These are phyloP conservation scores for Teratosphaeriaceae sp. DNA, from an alignment of 2,329 filamentous ascomycete genomes.

Conservation along the genomic window DNA sequence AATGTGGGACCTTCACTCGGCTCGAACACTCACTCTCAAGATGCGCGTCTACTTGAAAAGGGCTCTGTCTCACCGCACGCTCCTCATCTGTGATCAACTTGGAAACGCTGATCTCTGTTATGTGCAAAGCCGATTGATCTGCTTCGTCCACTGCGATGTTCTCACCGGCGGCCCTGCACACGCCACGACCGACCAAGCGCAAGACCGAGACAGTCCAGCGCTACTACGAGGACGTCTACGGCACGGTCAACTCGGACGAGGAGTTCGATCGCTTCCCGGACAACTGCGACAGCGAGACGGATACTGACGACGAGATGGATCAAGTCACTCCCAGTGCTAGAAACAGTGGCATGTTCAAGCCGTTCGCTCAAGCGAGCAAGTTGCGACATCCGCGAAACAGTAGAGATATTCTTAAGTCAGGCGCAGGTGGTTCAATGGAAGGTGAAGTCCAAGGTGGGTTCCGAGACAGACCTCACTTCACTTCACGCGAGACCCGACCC, in stretches of 20 bases:
- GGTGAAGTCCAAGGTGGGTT: background rate
- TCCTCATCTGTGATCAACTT: no score
- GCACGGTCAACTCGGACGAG: constrained; percentile 14
- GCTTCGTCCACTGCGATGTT: background rate
- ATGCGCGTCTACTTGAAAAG: no score
- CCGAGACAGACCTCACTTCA: constrained; percentile 3
- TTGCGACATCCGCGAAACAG: background rate
- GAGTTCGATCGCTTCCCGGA: constrained; percentile 11
- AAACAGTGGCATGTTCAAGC: constrained; percentile 1
- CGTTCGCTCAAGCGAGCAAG: background rate
- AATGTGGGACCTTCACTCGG: background rate
- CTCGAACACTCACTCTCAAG: no score
- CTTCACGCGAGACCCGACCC: no score
- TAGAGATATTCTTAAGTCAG: background rate
- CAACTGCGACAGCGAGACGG: constrained; percentile 17
- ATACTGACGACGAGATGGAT: constrained; percentile 13
- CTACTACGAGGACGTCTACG: constrained; percentile 21
- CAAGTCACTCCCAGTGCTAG: background rate
- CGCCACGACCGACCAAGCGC: background rate
- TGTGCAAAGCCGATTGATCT: no score
- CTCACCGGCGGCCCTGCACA: background rate
- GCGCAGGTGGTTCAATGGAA: background rate
- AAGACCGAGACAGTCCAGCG: background rate
- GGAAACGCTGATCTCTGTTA: no score
- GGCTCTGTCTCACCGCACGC: no score